A percentile compares a stretch with the other conserved stretches of the same genome.
phyloP scores from a whole-genome alignment of 176 grass and related monocot genomes.

The Cymbopogon citratus region DNA sequence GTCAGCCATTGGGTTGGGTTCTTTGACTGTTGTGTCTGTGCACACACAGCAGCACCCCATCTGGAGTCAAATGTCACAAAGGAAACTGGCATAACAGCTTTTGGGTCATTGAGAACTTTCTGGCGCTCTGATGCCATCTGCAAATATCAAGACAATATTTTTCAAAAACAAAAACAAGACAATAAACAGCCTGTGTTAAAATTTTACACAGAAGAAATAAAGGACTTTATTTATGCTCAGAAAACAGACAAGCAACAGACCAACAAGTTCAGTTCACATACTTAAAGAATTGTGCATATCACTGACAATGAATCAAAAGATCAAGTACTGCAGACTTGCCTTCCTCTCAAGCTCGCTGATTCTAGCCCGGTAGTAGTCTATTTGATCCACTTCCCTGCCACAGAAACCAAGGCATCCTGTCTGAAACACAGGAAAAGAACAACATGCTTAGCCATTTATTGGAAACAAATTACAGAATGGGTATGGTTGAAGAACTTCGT shows the following conservation, averaged over 20 bases:
- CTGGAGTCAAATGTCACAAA: slow-evolving; percentile 97
- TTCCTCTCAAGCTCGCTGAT: slow-evolving; percentile 65
- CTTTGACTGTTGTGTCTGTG: slow-evolving; percentile 93
- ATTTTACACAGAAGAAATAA: background rate
- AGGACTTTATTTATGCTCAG: background rate
- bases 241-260: background rate
- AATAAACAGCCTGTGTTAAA: background rate
- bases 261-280: background rate
- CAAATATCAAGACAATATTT: too few species aligned
- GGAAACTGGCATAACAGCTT: slow-evolving; percentile 91
- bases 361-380: slow-evolving; percentile 57
- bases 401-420: slow-evolving; percentile 76
- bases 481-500: background rate
- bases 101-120: slow-evolving; percentile 75
- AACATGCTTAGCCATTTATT: background rate
- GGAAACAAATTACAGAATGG: background rate
- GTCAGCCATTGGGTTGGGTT: slow-evolving; percentile 91
- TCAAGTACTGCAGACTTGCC: slow-evolving; percentile 30
- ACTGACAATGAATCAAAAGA: background rate
- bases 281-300: background rate
- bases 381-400: slow-evolving; percentile 62
- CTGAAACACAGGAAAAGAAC: slow-evolving; percentile 43
- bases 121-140: slow-evolving; percentile 75
- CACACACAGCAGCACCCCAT: slow-evolving; percentile 96
- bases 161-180: slow-evolving; percentile 26